Evolutionary conservation across 1,284 basidiomycete genomes (phyloP).

Genomic region (Sanghuangporus weigelae): DNA sequence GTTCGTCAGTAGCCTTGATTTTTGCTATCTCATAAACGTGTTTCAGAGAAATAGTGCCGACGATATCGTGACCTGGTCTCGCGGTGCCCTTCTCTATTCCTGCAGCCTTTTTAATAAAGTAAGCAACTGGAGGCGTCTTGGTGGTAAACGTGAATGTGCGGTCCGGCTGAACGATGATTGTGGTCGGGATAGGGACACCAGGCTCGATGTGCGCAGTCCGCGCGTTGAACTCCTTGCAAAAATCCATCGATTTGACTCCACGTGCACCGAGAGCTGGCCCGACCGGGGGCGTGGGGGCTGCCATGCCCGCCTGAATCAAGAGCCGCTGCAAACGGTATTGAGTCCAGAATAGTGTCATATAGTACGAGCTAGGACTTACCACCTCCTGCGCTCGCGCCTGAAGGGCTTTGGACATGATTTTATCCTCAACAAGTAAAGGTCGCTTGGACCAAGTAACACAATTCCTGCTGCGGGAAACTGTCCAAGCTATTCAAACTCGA

Average conservation of each 20-base stretch:
- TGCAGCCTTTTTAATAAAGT: constrained; percentile 90
- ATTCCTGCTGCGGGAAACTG: no score
- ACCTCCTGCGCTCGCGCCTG: constrained; percentile 59
- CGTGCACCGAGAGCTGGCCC: constrained; percentile 97
- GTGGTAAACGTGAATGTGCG: constrained; percentile 91
- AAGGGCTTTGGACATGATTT: constrained; percentile 52
- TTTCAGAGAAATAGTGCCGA: constrained; percentile 88
- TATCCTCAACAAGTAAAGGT: not conserved
- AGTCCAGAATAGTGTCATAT: constrained; percentile 3
- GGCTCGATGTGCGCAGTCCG: constrained; percentile 85
- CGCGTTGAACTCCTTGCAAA: constrained; percentile 97
- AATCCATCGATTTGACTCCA: constrained; percentile 99
- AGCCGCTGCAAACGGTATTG: constrained; percentile 55
- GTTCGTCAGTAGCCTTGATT: constrained; percentile 90
- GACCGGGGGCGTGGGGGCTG: constrained; percentile 92
- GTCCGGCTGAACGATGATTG: constrained; percentile 92
- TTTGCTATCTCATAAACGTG: constrained; percentile 99
- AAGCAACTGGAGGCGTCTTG: constrained; percentile 88
- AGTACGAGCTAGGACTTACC: constrained; percentile 35
- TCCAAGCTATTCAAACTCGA: no score
- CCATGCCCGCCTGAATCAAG: constrained; percentile 90
- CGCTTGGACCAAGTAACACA: not conserved
- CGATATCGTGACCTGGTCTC: constrained; percentile 69
- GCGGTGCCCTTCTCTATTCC: constrained; percentile 88
- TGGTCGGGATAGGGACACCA: constrained; percentile 84